Percentiles rank a stretch among this genome's conserved stretches.
These are phyloP conservation scores for Monsonia emarginata DNA, from an alignment of 441 rosid species.

Conservation along the genomic window DNA sequence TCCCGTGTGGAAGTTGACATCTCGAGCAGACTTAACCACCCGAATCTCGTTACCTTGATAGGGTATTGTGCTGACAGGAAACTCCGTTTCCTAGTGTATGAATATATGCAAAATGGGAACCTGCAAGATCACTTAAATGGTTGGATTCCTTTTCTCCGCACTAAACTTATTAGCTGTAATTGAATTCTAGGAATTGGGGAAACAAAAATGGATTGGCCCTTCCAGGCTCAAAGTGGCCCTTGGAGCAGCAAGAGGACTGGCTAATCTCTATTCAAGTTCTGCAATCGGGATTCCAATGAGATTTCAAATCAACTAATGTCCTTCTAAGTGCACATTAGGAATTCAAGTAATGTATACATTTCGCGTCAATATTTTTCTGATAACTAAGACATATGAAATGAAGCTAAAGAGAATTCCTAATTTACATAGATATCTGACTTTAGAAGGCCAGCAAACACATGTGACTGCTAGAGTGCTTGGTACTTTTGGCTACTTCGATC, in stretches of 20 bases:
- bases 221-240: slow-evolving; percentile 67
- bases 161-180: slow-evolving; percentile 7
- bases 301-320: slow-evolving; percentile 80
- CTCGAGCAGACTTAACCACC: slow-evolving; percentile 86
- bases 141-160: slow-evolving; percentile 22
- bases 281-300: slow-evolving; percentile 84
- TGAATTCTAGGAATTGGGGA: slow-evolving; percentile 53
- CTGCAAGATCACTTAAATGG: slow-evolving; percentile 90
- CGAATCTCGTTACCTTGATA: slow-evolving; percentile 70
- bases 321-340: slow-evolving; percentile 61
- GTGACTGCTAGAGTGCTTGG: slow-evolving; percentile 88
- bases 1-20: slow-evolving; percentile 91
- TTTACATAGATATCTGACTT: slow-evolving; percentile 70
- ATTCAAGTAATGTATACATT: no score
- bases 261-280: slow-evolving; percentile 78
- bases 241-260: slow-evolving; percentile 80
- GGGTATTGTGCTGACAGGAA: slow-evolving; percentile 91
- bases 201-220: slow-evolving; percentile 72
- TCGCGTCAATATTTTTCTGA: no score
- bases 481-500: slow-evolving; percentile 90
- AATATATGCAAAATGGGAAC: slow-evolving; percentile 82
- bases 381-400: background rate
- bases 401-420: slow-evolving; percentile 5
- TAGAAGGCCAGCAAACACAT: slow-evolving; percentile 59
- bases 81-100: slow-evolving; percentile 81